Evolutionary conservation across 495 filamentous ascomycete species (phyloP), one percentile per base, ranked within the genome.

Genomic region (Chaetomidium leptoderma): DNA sequence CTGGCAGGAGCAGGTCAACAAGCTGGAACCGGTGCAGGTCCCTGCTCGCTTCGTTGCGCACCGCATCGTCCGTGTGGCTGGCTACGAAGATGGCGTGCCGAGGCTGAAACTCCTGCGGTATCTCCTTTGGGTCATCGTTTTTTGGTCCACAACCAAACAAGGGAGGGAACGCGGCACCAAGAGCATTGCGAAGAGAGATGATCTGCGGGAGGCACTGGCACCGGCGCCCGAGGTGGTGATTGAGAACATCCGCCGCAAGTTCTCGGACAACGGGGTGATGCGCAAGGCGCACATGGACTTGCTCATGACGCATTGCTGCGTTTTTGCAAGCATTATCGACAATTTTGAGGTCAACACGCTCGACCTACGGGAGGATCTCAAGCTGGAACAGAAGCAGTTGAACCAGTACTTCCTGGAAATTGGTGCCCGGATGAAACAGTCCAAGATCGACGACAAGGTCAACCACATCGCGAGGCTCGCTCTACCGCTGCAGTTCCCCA

Each of bases 401-500:
- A 69, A 58, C 17, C 74, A 82, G 59, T 92, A 91, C 66, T 96
- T 92, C 78, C 71, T 76, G 32, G 92, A 96, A 68, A 80, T 98
- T 63, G 93, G 93, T 2, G 92, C 89, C 29, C 78, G 74, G 58
- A 71, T 86, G 16, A 75, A 59, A 59, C 70, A 75, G 47, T 64
- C 74, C 36, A 79, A 77, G 44, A 76, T 79, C 24, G 76, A 63
- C 11, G 79, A 83, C 57, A 73, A 74, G 55, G 66, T 72, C 35
- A 77, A 79, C 23, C 79, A 86, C 54, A 78, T 81, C 44, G 92
- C 89, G 16, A 79, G 81, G 55, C 75, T 98, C 61, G 85, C 77
- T 59, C 63, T 96, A 51, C 95, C 95, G 2, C 73, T 96, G 55
- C 81, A 86, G 55, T 96, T 97, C 66, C 93, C 93, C 0, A 87